Evolutionary conservation across 108 stramenopile species (phyloP).

Genomic region (Skeletonema marinoi): DNA sequence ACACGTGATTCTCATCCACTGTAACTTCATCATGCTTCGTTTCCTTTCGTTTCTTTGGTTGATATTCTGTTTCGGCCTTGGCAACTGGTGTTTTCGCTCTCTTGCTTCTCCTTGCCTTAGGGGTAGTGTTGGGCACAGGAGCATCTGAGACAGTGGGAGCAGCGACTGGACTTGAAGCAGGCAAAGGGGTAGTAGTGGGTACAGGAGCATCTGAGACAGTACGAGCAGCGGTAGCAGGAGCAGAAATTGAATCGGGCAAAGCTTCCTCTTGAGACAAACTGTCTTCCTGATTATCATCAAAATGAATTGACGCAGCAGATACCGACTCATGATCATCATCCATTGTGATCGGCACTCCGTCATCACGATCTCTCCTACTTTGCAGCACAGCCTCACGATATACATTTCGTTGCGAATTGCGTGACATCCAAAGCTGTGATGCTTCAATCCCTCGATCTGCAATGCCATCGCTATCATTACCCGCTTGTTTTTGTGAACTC

Average conservation of each 20-base stretch:
- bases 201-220: too few relatives aligned
- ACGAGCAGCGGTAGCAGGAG: too few relatives aligned
- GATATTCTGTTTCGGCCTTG: not conserved
- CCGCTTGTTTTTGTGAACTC: not conserved
- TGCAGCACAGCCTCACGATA: slow-evolving; percentile 1
- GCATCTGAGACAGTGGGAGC: not conserved
- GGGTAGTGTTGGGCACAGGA: not conserved
- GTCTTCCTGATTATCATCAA: not conserved
- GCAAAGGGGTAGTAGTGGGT: too few relatives aligned
- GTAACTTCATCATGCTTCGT: not conserved
- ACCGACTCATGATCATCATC: not conserved
- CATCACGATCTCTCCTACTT: slow-evolving; percentile 8
- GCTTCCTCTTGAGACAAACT: not conserved
- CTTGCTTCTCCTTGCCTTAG: not conserved
- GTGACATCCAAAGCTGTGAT: not conserved
- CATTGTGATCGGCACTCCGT: not conserved
- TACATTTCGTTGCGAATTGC: not conserved
- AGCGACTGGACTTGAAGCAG: not conserved
- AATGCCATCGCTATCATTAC: not conserved
- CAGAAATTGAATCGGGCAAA: not conserved
- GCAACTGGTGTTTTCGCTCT: not conserved
- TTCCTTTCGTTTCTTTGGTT: not conserved
- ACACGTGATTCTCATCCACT: not conserved
- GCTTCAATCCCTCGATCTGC: slow-evolving; percentile 16
- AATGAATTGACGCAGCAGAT: not conserved